These are phyloP conservation scores for Aspergillus sp. DNA, from an alignment of 2,329 filamentous ascomycete genomes.

Conservation along the genomic window DNA sequence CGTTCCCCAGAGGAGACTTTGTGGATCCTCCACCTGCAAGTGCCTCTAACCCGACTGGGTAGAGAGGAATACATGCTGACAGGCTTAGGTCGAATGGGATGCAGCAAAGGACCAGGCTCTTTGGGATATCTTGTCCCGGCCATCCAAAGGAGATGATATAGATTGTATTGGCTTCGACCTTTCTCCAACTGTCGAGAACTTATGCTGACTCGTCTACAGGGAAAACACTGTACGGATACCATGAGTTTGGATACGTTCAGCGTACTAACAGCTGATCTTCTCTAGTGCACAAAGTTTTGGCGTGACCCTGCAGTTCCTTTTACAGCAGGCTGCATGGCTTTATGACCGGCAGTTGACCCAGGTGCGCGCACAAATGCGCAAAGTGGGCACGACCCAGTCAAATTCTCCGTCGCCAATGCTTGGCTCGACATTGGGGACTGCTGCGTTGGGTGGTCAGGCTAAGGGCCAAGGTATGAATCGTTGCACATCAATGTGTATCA, in stretches of 20 bases:
- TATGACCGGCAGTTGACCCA: conserved; percentile 87
- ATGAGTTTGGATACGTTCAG: neutral
- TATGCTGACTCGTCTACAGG: conserved; percentile 44
- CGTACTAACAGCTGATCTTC: neutral
- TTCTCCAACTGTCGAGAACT: neutral
- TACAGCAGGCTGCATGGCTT: conserved; percentile 89
- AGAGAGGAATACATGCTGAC: conserved; percentile 11
- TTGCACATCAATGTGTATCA: no score
- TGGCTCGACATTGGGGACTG: conserved; percentile 37
- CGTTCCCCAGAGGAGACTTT: conserved; percentile 79
- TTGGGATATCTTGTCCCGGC: conserved; percentile 82
- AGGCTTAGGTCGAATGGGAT: conserved; percentile 73
- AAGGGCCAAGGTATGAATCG: conserved; percentile 14
- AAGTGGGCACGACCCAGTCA: conserved; percentile 41
- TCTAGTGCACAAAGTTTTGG: conserved; percentile 66
- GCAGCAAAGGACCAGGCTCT: conserved; percentile 75
- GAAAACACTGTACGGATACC: conserved; percentile 59
- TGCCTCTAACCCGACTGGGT: conserved; percentile 5
- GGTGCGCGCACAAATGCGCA: conserved; percentile 82
- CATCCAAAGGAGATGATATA: conserved; percentile 70
- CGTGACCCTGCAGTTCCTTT: conserved; percentile 78
- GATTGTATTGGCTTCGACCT: conserved; percentile 57
- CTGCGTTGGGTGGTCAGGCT: conserved; percentile 31
- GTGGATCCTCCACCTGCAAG: conserved; percentile 79
- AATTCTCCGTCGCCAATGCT: conserved; percentile 37